Base-by-base conservation (phyloP, 352 stramenopile genomes). In the Peronospora farinosa region DNA sequence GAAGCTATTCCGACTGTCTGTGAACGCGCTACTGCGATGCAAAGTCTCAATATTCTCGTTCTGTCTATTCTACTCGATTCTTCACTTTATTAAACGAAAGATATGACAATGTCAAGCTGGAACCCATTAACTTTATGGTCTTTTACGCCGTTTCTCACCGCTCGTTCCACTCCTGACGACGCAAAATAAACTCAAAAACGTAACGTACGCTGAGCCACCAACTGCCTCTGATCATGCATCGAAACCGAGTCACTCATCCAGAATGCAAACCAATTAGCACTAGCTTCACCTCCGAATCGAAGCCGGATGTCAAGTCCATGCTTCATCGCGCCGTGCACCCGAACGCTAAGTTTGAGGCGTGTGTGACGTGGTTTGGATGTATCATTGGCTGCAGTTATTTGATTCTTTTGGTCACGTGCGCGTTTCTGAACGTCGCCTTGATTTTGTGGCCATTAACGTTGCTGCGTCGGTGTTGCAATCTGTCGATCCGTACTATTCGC, bases 361-460 rank as follows among this genome's bases (percentile, higher is more conserved):
- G 44, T 10, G 56, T 65, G 39, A 72, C 69, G n/a, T 75, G 51
- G 59, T 50, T 36, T 10, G 61, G 83, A 55, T 57, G 63, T 36
- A 45, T 84, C 35, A 51, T 69, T 16, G 76, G 75, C 54, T 52
- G 51, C 38, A 48, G 53, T 19, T 85, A 78, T 56, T 12, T 88
- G 27, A 30, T 78, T 7, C 63, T 75, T 10, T 60, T 88, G 21
- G 50, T 86, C 40, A 9, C 70, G 0, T 65, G 60, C 15, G 64
- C 75, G 21, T 84, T 86, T 42, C 51, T 89, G 23, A 71, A 86
- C 45, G 65, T 73, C n/a, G 57, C 71, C 8, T 86, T 78, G 25
- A 49, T 88, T 16, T 63, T 86, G 40, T 71, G 85, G 49, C 76
- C 76, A 4, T 51, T 82, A 51, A 68, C 63, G 37, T 27, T 89